Percentiles rank a stretch among this genome's conserved stretches.
These are phyloP conservation scores for Boletus vermiculosoides DNA, from an alignment of 768 basidiomycete species.

Conservation along the genomic window DNA sequence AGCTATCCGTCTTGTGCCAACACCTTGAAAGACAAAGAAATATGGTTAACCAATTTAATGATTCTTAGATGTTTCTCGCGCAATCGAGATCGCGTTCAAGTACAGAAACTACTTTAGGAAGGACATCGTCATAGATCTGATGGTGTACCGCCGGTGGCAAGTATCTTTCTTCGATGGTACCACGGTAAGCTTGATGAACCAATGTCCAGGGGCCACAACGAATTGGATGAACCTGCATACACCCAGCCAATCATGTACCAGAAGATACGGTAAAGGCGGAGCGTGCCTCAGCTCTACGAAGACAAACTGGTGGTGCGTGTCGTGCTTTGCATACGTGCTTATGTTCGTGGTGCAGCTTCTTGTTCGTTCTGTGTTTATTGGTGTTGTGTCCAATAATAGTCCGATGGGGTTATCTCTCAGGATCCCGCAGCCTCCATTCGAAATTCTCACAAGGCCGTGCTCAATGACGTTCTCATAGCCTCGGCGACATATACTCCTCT, in stretches of 20 bases:
- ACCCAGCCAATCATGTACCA: constrained; percentile 92
- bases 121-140: constrained; percentile 84
- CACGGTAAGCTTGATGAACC: background rate
- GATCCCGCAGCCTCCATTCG: constrained; percentile 52
- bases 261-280: constrained; percentile 72
- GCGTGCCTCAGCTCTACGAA: constrained; percentile 82
- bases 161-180: constrained; percentile 13
- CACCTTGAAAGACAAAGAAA: too few relatives aligned
- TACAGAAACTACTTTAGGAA: too few relatives aligned
- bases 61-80: constrained; percentile 53
- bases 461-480: constrained; percentile 59
- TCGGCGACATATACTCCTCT: constrained; percentile 49
- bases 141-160: constrained; percentile 84
- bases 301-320: constrained; percentile 65
- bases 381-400: constrained; percentile 11
- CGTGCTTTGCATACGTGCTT: background rate
- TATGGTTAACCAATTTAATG: too few relatives aligned
- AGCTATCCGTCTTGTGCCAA: too few relatives aligned
- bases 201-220: constrained; percentile 73
- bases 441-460: constrained; percentile 53
- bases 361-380: background rate
- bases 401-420: constrained; percentile 43
- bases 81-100: too few relatives aligned
- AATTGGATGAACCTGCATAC: constrained; percentile 82
- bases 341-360: background rate